Percentiles rank a stretch among this genome's conserved stretches.
These are phyloP conservation scores for Lachancea sp. DNA, from an alignment of 805 yeast genomes.

Conservation along the genomic window DNA sequence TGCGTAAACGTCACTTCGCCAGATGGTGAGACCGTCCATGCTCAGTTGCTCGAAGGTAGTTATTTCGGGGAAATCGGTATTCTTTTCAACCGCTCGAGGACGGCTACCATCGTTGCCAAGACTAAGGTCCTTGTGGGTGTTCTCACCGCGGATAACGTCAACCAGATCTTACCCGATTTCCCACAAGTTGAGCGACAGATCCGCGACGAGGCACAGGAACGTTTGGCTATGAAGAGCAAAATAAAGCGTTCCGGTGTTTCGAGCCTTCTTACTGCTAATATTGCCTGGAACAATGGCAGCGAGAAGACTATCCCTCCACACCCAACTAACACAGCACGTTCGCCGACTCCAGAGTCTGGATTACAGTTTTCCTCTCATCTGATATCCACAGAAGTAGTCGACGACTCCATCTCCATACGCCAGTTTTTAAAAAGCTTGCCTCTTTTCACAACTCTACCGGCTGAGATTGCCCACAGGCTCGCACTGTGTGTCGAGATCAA, in stretches of 20 bases:
- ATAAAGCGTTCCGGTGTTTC: slow-evolving; percentile 41
- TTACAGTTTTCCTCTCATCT: neutral
- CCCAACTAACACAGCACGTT: neutral
- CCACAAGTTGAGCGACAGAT: slow-evolving; percentile 63
- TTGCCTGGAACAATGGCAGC: slow-evolving; percentile 1
- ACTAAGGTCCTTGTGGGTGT: slow-evolving; percentile 63
- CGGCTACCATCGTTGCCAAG: slow-evolving; percentile 71
- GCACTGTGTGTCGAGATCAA: slow-evolving; percentile 58
- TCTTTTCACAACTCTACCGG: slow-evolving; percentile 51
- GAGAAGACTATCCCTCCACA: neutral
- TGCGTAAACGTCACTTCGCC: slow-evolving; percentile 69
- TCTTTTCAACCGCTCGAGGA: slow-evolving; percentile 65
- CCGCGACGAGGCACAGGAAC: slow-evolving; percentile 73
- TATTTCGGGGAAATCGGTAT: slow-evolving; percentile 80
- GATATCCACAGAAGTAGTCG: slow-evolving; percentile 35
- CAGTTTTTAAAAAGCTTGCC: slow-evolving; percentile 54
- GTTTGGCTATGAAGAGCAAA: slow-evolving; percentile 65
- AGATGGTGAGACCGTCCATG: slow-evolving; percentile 70
- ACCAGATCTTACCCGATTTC: slow-evolving; percentile 51
- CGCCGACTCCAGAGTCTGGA: neutral
- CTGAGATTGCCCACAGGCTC: slow-evolving; percentile 53
- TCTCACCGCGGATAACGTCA: slow-evolving; percentile 56
- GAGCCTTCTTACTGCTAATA: slow-evolving; percentile 14
- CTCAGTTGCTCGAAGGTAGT: slow-evolving; percentile 61
- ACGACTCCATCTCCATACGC: slow-evolving; percentile 49